A percentile compares a stretch with the other conserved stretches of the same genome.
These are phyloP conservation scores for Akebia trifoliata DNA, from an alignment of 164 flowering plant genomes.

Conservation along the genomic window DNA sequence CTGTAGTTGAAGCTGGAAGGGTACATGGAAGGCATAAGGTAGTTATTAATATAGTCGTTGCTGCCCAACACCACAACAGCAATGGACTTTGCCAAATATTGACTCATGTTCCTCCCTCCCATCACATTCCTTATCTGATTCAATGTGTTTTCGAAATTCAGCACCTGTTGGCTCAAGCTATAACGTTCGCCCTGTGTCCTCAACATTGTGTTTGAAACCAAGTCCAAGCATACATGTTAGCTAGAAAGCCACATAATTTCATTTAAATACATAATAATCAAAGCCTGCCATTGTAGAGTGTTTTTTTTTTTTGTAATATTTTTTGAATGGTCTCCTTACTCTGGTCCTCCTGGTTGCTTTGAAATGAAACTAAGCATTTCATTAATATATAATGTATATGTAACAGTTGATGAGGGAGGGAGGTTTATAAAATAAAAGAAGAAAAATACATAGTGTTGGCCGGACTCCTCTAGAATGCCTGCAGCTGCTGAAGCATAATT, in stretches of 20 bases:
- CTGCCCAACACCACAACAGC: conserved; percentile 57
- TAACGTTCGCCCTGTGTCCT: conserved; percentile 53
- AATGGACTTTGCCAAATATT: conserved; percentile 46
- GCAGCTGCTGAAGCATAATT: conserved; percentile 78
- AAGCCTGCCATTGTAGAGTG: too few species aligned
- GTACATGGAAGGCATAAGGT: conserved; percentile 57
- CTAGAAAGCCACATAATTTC: too few species aligned
- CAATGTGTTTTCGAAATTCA: conserved; percentile 54
- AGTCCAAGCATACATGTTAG: too few species aligned
- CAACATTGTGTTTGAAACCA: too few species aligned
- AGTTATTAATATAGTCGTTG: conserved; percentile 77
- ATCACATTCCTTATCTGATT: conserved; percentile 32
- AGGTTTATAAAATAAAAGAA: neutral
- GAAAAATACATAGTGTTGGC: conserved; percentile 45
- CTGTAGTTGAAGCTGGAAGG: conserved; percentile 36
- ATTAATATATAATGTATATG: too few species aligned
- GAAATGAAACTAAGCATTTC: too few species aligned
- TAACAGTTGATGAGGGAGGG: too few species aligned
- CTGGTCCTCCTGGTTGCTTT: too few species aligned
- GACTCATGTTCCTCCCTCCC: conserved; percentile 25
- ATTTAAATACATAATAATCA: too few species aligned
- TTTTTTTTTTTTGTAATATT: too few species aligned
- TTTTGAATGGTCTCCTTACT: too few species aligned
- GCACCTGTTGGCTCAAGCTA: conserved; percentile 58
- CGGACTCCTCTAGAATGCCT: conserved; percentile 73